Percentiles rank a stretch among this genome's conserved stretches.
Conservation (phyloP, 2,329 filamentous ascomycete species). For the Pleoardoris graminearum region DNA sequence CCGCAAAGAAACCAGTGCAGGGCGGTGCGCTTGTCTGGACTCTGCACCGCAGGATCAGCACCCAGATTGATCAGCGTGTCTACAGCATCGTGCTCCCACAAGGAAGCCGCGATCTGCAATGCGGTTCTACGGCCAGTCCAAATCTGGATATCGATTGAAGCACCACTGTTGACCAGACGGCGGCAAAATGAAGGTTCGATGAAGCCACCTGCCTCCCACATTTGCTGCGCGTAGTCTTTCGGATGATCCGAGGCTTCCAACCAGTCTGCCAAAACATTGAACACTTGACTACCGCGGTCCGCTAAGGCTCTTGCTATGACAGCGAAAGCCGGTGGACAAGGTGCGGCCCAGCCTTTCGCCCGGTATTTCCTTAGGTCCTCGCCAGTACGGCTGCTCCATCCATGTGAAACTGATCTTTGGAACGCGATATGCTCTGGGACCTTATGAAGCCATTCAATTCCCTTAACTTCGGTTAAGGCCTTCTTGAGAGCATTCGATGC, state of each 20-base stretch:
- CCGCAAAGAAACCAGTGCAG: slow-evolving; percentile 1
- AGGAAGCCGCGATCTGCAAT: neutral
- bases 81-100: neutral
- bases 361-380: neutral
- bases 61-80: neutral
- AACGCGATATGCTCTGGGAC: slow-evolving; percentile 2
- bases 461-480: neutral
- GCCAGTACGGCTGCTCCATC: neutral
- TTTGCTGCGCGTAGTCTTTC: neutral
- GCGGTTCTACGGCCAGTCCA: neutral
- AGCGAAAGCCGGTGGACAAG: neutral
- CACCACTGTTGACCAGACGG: neutral
- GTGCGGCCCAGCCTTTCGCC: neutral
- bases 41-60: neutral
- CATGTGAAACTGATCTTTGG: neutral
- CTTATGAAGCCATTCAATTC: neutral
- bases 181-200: neutral
- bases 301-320: neutral
- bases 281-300: neutral
- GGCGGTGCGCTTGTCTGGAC: neutral
- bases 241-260: neutral
- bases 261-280: slow-evolving; percentile 1
- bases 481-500: neutral
- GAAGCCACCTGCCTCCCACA: slow-evolving; percentile 4
- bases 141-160: neutral